Evolutionary conservation across 192 early-diverging fungal genomes (phyloP).

Genomic region (Ramicandelaber brevisporus): DNA sequence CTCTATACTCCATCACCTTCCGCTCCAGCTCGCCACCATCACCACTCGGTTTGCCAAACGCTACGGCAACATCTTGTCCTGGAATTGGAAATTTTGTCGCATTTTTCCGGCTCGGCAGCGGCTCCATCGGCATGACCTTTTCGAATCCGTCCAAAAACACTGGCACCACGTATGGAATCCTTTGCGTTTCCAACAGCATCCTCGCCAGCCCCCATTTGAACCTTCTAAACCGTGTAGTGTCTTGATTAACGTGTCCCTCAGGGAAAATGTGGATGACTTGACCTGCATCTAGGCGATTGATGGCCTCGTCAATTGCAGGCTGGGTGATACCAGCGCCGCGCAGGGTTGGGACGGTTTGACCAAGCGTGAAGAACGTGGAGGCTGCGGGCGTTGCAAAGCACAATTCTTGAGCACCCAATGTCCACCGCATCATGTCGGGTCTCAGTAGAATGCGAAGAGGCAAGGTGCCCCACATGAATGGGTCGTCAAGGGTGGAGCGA

Average conservation of each 20-base stretch:
- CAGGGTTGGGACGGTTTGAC: constrained; percentile 42
- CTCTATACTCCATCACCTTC: no score
- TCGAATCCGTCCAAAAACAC: no score
- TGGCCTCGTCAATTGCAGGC: constrained; percentile 36
- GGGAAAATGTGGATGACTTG: constrained; percentile 55
- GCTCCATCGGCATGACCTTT: no score
- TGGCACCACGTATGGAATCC: no score
- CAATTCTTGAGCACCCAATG: constrained; percentile 47
- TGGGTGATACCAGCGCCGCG: constrained; percentile 48
- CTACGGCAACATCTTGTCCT: no score
- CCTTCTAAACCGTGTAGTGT: no score
- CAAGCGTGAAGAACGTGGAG: constrained; percentile 25
- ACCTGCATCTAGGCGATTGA: constrained; percentile 24
- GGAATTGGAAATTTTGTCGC: no score
- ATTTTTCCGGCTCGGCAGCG: no score
- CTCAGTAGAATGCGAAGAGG: constrained; percentile 12
- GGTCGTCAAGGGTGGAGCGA: constrained; percentile 18
- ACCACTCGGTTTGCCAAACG: no score
- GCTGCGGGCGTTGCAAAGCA: constrained; percentile 28
- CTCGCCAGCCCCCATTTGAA: no score
- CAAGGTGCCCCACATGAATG: constrained; percentile 29
- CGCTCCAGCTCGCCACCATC: no score
- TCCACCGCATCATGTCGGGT: constrained; percentile 33
- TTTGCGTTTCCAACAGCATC: no score
- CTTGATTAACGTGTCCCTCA: constrained; percentile 38